These are phyloP conservation scores for Rhodotorula babjevae DNA, from an alignment of 768 basidiomycete species.

Conservation along the genomic window DNA sequence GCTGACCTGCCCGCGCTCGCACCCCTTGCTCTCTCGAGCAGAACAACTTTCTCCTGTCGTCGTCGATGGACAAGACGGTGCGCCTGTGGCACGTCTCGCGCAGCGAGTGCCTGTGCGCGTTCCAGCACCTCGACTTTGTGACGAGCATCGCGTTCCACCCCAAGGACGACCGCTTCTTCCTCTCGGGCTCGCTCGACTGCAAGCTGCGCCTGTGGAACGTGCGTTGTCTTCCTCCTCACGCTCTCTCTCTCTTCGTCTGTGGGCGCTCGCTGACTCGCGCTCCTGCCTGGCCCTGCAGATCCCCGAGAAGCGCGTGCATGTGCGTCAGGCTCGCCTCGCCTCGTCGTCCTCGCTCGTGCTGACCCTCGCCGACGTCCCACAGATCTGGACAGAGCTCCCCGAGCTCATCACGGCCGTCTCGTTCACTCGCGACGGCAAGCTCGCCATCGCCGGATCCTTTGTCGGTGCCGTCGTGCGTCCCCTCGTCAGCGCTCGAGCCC, in stretches of 20 bases:
- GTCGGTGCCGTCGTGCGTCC: conserved; percentile 34
- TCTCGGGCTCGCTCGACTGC: conserved; percentile 42
- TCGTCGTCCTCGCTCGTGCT: too few relatives aligned
- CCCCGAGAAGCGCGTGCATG: conserved; percentile 40
- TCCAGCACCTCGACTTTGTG: conserved; percentile 44
- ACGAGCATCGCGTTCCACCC: conserved; percentile 44
- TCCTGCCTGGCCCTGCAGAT: conserved; percentile 6
- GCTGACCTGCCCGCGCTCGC: too few relatives aligned
- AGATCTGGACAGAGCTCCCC: conserved; percentile 41
- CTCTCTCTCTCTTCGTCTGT: background rate
- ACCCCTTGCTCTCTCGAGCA: background rate
- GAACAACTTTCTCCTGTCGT: conserved; percentile 44
- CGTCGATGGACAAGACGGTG: conserved; percentile 45
- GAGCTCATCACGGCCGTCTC: conserved; percentile 43
- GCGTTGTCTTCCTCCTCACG: background rate
- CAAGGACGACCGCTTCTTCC: conserved; percentile 44
- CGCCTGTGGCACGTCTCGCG: conserved; percentile 43
- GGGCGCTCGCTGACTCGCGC: fast-evolving
- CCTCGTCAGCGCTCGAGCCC: background rate
- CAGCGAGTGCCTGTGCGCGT: conserved; percentile 41
- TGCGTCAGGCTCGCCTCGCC: background rate
- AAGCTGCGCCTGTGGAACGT: conserved; percentile 43
- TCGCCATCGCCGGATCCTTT: conserved; percentile 40
- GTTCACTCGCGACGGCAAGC: conserved; percentile 42
- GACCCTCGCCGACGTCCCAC: background rate